These are phyloP conservation scores for Debaryomycetaceae sp. DNA, from an alignment of 1,139 yeast species.

Conservation along the genomic window DNA sequence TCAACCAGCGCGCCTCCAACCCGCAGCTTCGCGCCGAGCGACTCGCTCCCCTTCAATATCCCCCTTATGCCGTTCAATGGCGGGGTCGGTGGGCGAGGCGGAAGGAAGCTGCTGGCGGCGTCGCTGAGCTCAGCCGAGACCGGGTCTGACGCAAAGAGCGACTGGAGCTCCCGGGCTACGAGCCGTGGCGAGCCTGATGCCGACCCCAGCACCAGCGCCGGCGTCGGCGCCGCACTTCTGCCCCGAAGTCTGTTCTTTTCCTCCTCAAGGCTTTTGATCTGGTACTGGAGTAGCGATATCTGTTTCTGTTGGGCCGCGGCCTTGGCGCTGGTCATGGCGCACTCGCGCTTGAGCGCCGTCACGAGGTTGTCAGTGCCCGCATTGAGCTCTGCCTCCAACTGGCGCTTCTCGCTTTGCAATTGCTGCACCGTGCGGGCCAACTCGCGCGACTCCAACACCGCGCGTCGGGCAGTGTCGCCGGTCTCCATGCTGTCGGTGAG, in stretches of 20 bases:
- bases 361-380: constrained; percentile 18
- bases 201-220: constrained; percentile 9
- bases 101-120: no score
- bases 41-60: no score
- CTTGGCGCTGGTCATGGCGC: constrained; percentile 16
- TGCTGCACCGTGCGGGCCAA: constrained; percentile 18
- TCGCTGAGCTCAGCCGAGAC: no score
- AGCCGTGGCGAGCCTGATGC: constrained; percentile 1
- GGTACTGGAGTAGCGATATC: constrained; percentile 22
- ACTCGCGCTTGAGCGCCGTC: constrained; percentile 17
- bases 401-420: constrained; percentile 23
- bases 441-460: constrained; percentile 27
- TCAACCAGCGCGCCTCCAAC: no score
- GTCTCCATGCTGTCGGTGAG: constrained; percentile 30
- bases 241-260: constrained; percentile 13
- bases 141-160: no score
- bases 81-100: no score
- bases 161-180: background rate
- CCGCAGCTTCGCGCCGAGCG: no score
- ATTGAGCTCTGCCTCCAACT: constrained; percentile 20
- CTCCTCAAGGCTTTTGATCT: constrained; percentile 17
- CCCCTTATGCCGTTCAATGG: no score
- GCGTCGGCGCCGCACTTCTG: constrained; percentile 18
- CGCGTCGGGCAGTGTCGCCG: constrained; percentile 32
- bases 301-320: constrained; percentile 25